phyloP scores from a whole-genome alignment of 1,284 basidiomycete genomes.

The Ustilago curta region DNA sequence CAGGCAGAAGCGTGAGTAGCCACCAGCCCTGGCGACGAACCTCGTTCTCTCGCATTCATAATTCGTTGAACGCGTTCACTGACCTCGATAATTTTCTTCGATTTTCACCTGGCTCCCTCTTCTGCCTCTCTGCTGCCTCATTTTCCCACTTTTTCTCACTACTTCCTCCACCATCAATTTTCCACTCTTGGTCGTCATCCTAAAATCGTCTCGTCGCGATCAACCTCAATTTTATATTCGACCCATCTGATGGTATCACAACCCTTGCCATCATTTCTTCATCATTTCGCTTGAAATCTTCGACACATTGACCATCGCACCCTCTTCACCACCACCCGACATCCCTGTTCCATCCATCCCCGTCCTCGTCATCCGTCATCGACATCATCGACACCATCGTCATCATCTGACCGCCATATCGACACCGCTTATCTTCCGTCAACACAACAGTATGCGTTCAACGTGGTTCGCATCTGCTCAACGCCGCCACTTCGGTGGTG shows the following conservation, averaged over 20 bases:
- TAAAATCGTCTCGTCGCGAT: conserved; percentile 27
- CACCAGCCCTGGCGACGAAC: neutral
- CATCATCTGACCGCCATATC: neutral
- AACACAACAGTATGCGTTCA: conserved; percentile 55
- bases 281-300: neutral
- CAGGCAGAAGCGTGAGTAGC: conserved; percentile 60
- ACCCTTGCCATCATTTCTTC: neutral
- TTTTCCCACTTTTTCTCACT: conserved; percentile 2
- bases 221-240: conserved; percentile 16
- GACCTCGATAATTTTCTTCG: conserved; percentile 8
- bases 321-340: neutral
- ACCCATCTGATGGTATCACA: conserved; percentile 21
- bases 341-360: neutral
- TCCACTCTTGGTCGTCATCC: conserved; percentile 15
- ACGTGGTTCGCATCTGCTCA: conserved; percentile 58
- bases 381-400: neutral
- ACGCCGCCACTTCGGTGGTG: conserved; percentile 60
- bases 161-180: conserved; percentile 1
- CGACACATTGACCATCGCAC: neutral
- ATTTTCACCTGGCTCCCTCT: conserved; percentile 6
- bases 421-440: neutral
- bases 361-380: neutral
- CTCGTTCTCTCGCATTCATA: neutral
- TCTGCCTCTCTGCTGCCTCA: conserved; percentile 15
- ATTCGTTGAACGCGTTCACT: conserved; percentile 15